These are phyloP conservation scores for Rhodotorula toruloides DNA, from an alignment of 768 basidiomycete genomes.

Conservation along the genomic window DNA sequence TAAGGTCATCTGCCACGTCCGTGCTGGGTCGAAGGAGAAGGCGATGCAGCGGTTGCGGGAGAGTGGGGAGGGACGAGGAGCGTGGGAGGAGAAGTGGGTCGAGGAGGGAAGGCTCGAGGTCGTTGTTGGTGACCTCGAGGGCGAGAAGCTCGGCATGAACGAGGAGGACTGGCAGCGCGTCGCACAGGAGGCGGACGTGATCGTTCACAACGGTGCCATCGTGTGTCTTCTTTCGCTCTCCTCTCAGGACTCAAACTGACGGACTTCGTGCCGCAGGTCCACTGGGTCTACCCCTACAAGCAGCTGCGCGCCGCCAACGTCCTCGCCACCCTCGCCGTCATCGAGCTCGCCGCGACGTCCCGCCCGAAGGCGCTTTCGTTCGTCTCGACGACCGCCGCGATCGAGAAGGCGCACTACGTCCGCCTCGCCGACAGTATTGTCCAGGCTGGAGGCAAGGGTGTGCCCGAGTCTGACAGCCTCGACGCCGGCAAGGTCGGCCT, in stretches of 20 bases:
- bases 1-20: conserved; percentile 89
- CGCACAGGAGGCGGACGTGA: conserved; percentile 66
- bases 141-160: conserved; percentile 67
- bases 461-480: conserved; percentile 81
- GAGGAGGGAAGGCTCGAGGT: conserved; percentile 63
- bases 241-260: not conserved
- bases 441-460: conserved; percentile 54
- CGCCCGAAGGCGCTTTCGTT: conserved; percentile 79
- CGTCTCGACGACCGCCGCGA: conserved; percentile 89
- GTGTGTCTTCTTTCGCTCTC: conserved; percentile 53
- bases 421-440: conserved; percentile 69
- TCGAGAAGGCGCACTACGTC: conserved; percentile 88
- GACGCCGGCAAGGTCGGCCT: conserved; percentile 71
- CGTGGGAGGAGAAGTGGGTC: conserved; percentile 86
- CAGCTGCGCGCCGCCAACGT: conserved; percentile 88
- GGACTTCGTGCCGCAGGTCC: conserved; percentile 57
- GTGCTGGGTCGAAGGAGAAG: conserved; percentile 60
- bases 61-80: conserved; percentile 67
- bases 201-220: conserved; percentile 94
- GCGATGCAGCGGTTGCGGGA: conserved; percentile 67
- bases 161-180: conserved; percentile 62
- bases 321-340: conserved; percentile 75
- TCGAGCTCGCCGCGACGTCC: conserved; percentile 59
- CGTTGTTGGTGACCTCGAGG: conserved; percentile 74
- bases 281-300: conserved; percentile 98